phyloP scores from a whole-genome alignment of 495 filamentous ascomycete genomes.

The Sporormia fimetaria region DNA sequence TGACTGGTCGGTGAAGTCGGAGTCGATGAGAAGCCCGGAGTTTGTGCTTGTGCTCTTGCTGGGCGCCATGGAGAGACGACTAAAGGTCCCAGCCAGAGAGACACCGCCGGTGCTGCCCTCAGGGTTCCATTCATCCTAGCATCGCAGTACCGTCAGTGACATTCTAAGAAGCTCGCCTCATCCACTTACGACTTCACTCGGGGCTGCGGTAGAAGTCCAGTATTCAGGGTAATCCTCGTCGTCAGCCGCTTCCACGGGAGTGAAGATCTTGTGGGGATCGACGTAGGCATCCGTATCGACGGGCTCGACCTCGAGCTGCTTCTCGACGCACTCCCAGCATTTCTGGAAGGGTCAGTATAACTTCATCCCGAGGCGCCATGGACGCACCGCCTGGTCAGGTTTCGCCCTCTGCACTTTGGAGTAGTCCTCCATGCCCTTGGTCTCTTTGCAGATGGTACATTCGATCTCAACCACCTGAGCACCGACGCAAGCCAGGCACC shows the following conservation, averaged over 20 bases:
- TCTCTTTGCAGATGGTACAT: slow-evolving; percentile 37
- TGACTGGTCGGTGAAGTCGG: slow-evolving; percentile 6
- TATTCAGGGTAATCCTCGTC: slow-evolving; percentile 6
- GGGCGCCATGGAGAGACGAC: not conserved
- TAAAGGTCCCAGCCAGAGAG: not conserved
- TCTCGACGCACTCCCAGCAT: slow-evolving; percentile 20
- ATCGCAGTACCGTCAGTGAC: not conserved
- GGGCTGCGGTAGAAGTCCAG: not conserved
- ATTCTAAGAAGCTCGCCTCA: not conserved
- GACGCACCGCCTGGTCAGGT: slow-evolving; percentile 34
- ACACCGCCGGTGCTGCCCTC: slow-evolving; percentile 1
- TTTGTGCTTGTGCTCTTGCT: not conserved
- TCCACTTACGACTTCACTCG: slow-evolving; percentile 11
- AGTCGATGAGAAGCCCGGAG: slow-evolving; percentile 4
- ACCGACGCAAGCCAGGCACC: slow-evolving; percentile 31
- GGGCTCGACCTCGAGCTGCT: slow-evolving; percentile 15
- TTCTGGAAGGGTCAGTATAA: slow-evolving; percentile 8
- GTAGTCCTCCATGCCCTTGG: slow-evolving; percentile 42
- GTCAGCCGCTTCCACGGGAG: slow-evolving; percentile 1
- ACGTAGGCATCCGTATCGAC: slow-evolving; percentile 15
- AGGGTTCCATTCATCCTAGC: not conserved
- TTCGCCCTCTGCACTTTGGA: slow-evolving; percentile 45
- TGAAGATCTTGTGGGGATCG: slow-evolving; percentile 8
- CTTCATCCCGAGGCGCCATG: too few relatives aligned
- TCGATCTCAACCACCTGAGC: slow-evolving; percentile 29